Percentiles rank a stretch among this genome's conserved stretches.
phyloP scores from a whole-genome alignment of 1,284 basidiomycete species.

The Athelia sp. region DNA sequence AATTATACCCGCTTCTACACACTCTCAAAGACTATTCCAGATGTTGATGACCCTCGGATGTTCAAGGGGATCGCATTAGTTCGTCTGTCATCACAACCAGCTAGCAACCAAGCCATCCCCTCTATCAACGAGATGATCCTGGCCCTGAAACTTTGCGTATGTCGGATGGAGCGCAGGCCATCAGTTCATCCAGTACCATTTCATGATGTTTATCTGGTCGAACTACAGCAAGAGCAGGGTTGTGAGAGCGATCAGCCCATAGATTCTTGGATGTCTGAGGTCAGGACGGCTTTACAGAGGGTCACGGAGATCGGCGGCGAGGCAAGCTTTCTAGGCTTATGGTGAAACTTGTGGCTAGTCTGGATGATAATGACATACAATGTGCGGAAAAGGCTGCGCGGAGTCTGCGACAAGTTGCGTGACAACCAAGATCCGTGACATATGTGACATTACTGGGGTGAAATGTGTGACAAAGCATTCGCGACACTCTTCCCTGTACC shows the following conservation, averaged over 20 bases:
- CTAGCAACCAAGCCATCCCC: neutral
- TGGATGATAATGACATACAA: too few species aligned
- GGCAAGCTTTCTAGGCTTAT: slow-evolving; percentile 22
- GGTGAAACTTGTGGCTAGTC: slow-evolving; percentile 12
- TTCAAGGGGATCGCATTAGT: slow-evolving; percentile 22
- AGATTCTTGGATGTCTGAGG: slow-evolving; percentile 18
- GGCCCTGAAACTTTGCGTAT: slow-evolving; percentile 19
- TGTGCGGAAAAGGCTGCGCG: too few species aligned
- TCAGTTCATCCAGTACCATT: slow-evolving; percentile 42
- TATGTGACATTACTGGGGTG: too few species aligned
- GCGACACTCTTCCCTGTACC: too few species aligned
- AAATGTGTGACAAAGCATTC: too few species aligned
- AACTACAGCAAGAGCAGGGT: slow-evolving; percentile 27
- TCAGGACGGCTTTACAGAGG: slow-evolving; percentile 30
- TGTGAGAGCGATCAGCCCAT: slow-evolving; percentile 4
- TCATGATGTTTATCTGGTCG: slow-evolving; percentile 56
- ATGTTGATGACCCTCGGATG: slow-evolving; percentile 16
- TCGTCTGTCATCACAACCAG: slow-evolving; percentile 10
- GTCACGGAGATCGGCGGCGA: slow-evolving; percentile 29
- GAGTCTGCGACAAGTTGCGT: too few species aligned
- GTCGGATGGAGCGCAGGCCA: slow-evolving; percentile 65
- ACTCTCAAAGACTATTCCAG: slow-evolving; percentile 27
- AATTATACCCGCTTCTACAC: slow-evolving; percentile 67
- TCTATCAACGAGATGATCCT: slow-evolving; percentile 8
- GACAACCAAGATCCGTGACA: too few species aligned